These are phyloP conservation scores for Botryococcus braunii DNA, from an alignment of 163 green algal genomes.

Conservation along the genomic window DNA sequence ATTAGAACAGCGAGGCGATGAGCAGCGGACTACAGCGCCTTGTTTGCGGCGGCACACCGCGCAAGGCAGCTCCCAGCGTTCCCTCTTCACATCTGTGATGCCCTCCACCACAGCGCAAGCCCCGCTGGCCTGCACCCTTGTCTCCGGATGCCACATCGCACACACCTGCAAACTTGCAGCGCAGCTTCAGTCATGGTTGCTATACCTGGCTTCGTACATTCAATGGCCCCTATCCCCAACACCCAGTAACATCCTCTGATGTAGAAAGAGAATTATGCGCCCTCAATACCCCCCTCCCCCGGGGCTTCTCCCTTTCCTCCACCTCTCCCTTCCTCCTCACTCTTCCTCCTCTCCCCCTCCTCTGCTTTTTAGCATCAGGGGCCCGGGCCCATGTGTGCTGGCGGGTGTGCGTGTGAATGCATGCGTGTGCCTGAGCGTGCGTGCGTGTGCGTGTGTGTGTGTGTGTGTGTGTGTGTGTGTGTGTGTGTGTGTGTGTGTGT, in stretches of 20 bases:
- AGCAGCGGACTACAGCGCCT: constrained; percentile 43
- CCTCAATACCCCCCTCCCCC: background rate
- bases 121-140: constrained; percentile 15
- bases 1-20: constrained; percentile 42
- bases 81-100: constrained; percentile 20
- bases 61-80: constrained; percentile 39
- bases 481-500: no score
- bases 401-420: no score
- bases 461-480: no score
- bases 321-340: background rate
- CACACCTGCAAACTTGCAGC: constrained; percentile 33
- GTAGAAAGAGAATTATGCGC: background rate
- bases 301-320: background rate
- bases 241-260: background rate
- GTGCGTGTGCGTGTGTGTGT: no score
- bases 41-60: constrained; percentile 32
- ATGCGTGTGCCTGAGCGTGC: no score
- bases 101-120: constrained; percentile 26
- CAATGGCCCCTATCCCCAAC: background rate
- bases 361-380: no score
- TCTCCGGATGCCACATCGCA: constrained; percentile 53
- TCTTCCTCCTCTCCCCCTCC: no score
- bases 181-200: background rate
- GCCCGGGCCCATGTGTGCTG: no score
- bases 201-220: background rate